These are phyloP conservation scores for Cladosporium velox DNA, from an alignment of 2,329 filamentous ascomycete species.

Conservation along the genomic window DNA sequence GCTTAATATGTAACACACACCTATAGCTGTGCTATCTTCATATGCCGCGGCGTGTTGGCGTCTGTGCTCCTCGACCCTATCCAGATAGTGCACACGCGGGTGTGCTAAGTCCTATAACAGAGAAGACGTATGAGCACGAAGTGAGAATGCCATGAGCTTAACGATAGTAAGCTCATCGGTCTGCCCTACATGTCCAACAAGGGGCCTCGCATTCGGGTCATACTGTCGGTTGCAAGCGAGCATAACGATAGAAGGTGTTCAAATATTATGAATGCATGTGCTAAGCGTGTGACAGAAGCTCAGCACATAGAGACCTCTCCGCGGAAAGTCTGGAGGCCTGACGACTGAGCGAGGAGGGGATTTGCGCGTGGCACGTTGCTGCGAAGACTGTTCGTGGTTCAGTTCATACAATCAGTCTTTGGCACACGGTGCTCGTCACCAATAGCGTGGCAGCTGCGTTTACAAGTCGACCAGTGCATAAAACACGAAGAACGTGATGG, in stretches of 20 bases:
- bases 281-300: neutral
- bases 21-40: slow-evolving; percentile 9
- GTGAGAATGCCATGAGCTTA: neutral
- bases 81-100: neutral
- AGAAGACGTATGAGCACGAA: neutral
- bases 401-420: neutral
- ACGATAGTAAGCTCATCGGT: neutral
- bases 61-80: neutral
- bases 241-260: neutral
- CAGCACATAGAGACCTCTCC: neutral
- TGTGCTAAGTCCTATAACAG: neutral
- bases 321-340: neutral
- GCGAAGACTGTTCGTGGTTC: neutral
- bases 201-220: neutral
- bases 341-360: neutral
- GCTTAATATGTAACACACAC: slow-evolving; percentile 14
- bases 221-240: neutral
- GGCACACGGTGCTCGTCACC: neutral
- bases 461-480: neutral
- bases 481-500: neutral
- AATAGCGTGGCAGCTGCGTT: neutral
- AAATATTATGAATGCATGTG: neutral
- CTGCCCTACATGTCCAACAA: neutral
- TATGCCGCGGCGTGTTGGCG: neutral
- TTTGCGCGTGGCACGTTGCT: neutral